Conservation (phyloP, 176 grass and related monocot genomes). For the Chloris gayana region DNA sequence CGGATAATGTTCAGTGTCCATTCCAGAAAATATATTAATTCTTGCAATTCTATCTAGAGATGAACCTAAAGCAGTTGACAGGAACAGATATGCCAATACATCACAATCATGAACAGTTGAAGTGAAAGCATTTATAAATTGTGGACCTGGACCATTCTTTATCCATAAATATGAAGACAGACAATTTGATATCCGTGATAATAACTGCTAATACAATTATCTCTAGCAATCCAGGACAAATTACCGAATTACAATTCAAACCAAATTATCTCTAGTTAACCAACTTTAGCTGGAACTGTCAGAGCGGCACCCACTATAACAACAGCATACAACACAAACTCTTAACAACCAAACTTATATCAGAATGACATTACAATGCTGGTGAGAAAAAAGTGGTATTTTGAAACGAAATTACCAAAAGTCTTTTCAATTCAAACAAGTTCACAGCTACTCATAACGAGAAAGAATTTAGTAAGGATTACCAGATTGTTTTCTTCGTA, state of each 20-base stretch:
- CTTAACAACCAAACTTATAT: background rate
- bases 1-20: background rate
- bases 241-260: constrained; percentile 35
- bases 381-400: background rate
- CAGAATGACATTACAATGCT: constrained; percentile 4
- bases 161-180: constrained; percentile 23
- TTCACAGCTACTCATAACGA: background rate
- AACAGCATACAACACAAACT: constrained; percentile 6
- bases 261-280: background rate
- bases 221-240: background rate
- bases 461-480: background rate
- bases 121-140: constrained; percentile 4
- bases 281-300: background rate
- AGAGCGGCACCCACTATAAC: background rate
- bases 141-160: background rate
- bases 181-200: constrained; percentile 27
- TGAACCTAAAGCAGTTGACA: constrained; percentile 4
- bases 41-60: background rate
- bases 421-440: constrained; percentile 15
- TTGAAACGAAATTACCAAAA: constrained; percentile 16
- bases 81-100: background rate
- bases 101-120: background rate
- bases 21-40: background rate
- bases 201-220: constrained; percentile 30
- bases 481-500: background rate